Base-by-base conservation (phyloP, 2,329 filamentous ascomycete genomes). In the Penicillium psychrosexuale region DNA sequence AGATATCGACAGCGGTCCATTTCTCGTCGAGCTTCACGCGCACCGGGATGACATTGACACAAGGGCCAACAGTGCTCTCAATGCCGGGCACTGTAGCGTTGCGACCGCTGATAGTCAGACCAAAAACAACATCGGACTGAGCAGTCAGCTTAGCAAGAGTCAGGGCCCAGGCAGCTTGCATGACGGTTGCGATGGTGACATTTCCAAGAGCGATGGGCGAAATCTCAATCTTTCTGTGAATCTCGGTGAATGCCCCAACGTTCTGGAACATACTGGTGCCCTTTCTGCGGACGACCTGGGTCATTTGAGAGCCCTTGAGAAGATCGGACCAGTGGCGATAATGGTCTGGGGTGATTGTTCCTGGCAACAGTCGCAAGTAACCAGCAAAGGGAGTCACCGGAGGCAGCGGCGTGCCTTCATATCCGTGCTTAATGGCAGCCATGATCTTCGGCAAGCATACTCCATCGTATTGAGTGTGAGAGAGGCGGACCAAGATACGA, bases 391-490 rank as follows among this genome's bases (percentile, higher is more conserved):
- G 76, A 3, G 71, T 63, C 1, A 75, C 72, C 4, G 71, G 67
- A 4, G 75, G 70, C 5, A 75, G 61, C 11, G 73, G 66, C 19
- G 67, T 70, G 6, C 73, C 76, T 39, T 75, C 66, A 47, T 81
- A 85, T 6, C 86, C 74, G 0, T 78, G 76, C 3, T 81, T 82
- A 38, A 88, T 79, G 63, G 87, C 83, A 17, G 77, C 77, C 54
- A 88, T 79, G 19, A 88, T 78, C n/a, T 79, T 73, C 0, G 84
- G 82, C 8, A 88, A 77, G 60, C 82, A 88, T 22, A 88, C 84
- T 59, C 86, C 86, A 60, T 89, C 86, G 65, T 88, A 88, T 61
- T 88, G 85, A 0, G 85, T 83, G 67, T 89, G 86, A 0, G 85
- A 88, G 52, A 89, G 80, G 53, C 85, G 81, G 66, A 87, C 79